phyloP scores from a whole-genome alignment of 1,139 yeast species.

The Taiozyma onychis region DNA sequence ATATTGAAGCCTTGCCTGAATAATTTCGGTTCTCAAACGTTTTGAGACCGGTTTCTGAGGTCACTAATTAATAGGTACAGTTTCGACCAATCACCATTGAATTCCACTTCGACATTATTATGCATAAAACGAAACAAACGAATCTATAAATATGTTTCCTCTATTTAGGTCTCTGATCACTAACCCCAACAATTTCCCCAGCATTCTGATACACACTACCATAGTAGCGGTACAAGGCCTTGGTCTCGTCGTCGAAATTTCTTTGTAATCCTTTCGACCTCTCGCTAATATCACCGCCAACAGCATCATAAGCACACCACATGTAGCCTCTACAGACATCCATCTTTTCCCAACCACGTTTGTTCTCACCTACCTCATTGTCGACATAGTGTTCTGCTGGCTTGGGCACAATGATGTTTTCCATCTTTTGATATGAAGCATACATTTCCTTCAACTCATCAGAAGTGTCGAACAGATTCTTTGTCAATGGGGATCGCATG shows the following conservation, averaged over 20 bases:
- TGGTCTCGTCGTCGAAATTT: slow-evolving; percentile 10
- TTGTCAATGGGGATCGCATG: slow-evolving; percentile 3
- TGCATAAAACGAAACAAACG: neutral
- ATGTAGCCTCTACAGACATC: slow-evolving; percentile 43
- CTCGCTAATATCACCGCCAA: slow-evolving; percentile 28
- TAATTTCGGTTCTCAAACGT: no score
- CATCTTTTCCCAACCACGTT: slow-evolving; percentile 53
- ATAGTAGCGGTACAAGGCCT: slow-evolving; percentile 8
- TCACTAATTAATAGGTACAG: no score
- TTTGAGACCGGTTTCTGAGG: no score
- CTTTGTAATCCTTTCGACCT: slow-evolving; percentile 13
- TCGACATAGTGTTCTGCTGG: slow-evolving; percentile 34
- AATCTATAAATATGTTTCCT: neutral
- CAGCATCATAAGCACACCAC: slow-evolving; percentile 51
- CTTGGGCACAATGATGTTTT: slow-evolving; percentile 51
- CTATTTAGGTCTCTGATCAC: neutral
- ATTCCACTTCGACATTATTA: neutral
- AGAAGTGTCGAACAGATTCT: slow-evolving; percentile 7
- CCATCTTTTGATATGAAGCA: slow-evolving; percentile 37
- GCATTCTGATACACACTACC: slow-evolving; percentile 12
- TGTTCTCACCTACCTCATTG: slow-evolving; percentile 39
- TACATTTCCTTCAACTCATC: slow-evolving; percentile 32
- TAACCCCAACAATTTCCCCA: slow-evolving; percentile 2
- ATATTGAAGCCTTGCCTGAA: no score
- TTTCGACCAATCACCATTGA: no score